Base-by-base conservation (phyloP, 2,329 filamentous ascomycete species). In the Rhinocladiella similis region DNA sequence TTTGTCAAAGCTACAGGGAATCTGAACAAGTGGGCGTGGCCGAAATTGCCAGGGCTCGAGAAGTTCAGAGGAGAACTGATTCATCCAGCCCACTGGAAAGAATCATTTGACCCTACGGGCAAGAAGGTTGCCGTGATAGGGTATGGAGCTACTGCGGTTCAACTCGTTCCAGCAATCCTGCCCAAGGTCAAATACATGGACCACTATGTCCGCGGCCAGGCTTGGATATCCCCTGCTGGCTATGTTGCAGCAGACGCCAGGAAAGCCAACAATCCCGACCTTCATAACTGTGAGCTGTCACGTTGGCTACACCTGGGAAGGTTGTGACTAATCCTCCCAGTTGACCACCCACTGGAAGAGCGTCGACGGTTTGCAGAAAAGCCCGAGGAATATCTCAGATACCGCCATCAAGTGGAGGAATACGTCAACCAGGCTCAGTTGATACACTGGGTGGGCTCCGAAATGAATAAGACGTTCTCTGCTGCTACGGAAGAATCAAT, bases 201-300 rank as follows among this genome's bases (percentile, higher is more conserved):
- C 20, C 66, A 63, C 45, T 68, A 66, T 14, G 61, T 66, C 20
- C 56, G 64, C 20, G 59, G 58, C 9, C 59, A 56, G 27, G 20
- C 47, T 3, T 54, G 42, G 42, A 54, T 51, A 14, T 43, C 49
- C 2, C 49, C 49, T 1, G n/a, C 14, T n/a, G 49, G 38, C n/a
- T 50, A 22, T 27, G n/a, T n/a, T n/a, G n/a, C n/a, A n/a, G n/a
- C n/a, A n/a, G n/a, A n/a, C n/a, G n/a, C n/a, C n/a, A n/a, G n/a
- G 47, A 25, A 50, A 20, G 47, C 35, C 36, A 39, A 22, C 16
- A 50, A 41, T 16, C 18, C 35, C 3, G 47, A 49, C 19, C n/a
- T n/a, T 49, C 27, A 38, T 33, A 49, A 50, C 36, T 50, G 47
- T 41, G 13, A 41, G 47, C 20, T 18, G 14, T 27, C n/a, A 12